phyloP scores from a whole-genome alignment of 1,284 basidiomycete species.

The Trichosporon inkin region DNA sequence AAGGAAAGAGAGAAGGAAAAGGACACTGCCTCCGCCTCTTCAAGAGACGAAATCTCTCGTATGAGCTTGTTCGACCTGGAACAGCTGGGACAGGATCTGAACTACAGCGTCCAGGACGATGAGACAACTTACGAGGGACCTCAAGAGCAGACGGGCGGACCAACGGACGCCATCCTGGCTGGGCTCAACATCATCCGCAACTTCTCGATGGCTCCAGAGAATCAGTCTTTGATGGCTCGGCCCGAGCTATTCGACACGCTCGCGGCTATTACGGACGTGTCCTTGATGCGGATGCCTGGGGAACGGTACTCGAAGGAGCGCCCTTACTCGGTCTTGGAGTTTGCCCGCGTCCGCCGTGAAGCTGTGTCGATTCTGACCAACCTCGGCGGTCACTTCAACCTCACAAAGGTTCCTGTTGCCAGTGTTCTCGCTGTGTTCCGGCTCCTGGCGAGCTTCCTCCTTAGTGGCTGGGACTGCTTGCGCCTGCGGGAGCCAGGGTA shows the following conservation, averaged over 20 bases:
- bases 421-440: slow-evolving; percentile 60
- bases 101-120: slow-evolving; percentile 61
- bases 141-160: slow-evolving; percentile 26
- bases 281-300: slow-evolving; percentile 52
- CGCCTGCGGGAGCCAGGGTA: slow-evolving; percentile 55
- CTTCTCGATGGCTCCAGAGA: slow-evolving; percentile 69
- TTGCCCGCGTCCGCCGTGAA: slow-evolving; percentile 73
- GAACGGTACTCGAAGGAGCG: slow-evolving; percentile 32
- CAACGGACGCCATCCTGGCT: slow-evolving; percentile 62
- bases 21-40: background rate
- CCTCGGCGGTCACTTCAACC: slow-evolving; percentile 58
- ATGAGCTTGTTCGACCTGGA: slow-evolving; percentile 82
- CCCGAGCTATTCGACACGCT: slow-evolving; percentile 64
- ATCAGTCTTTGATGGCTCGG: slow-evolving; percentile 63
- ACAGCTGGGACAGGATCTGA: slow-evolving; percentile 77
- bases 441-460: slow-evolving; percentile 68
- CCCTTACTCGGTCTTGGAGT: slow-evolving; percentile 63
- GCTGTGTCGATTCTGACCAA: slow-evolving; percentile 67
- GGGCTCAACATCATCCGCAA: slow-evolving; percentile 82
- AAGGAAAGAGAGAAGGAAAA: background rate
- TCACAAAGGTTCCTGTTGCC: slow-evolving; percentile 46
- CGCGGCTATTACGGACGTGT: slow-evolving; percentile 60
- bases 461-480: slow-evolving; percentile 55
- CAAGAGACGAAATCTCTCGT: slow-evolving; percentile 60
- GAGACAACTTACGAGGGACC: slow-evolving; percentile 48